Percentiles rank a stretch among this genome's conserved stretches.
phyloP scores from a whole-genome alignment of 129 eudicot genomes.

The Chrysanthemum lavandulifolium region DNA sequence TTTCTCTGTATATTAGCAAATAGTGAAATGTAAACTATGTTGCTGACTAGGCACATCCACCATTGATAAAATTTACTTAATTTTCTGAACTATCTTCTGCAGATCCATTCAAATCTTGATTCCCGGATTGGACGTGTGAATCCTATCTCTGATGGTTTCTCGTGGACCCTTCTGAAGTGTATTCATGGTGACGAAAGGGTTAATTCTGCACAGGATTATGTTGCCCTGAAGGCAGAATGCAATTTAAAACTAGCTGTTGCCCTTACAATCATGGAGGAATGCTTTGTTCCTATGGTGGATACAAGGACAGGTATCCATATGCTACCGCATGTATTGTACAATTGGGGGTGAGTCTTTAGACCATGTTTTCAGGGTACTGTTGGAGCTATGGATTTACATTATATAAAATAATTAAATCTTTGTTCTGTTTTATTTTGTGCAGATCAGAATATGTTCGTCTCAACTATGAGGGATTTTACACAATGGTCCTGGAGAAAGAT shows the following conservation, averaged over 20 bases:
- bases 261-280: conserved; percentile 93
- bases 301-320: conserved; percentile 91
- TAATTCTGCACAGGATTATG: conserved; percentile 51
- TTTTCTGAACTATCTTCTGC: conserved; percentile 22
- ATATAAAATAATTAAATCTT: not conserved
- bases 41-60: not conserved
- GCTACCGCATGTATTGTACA: conserved; percentile 90
- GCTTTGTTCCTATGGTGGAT: conserved; percentile 97
- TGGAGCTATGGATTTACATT: no score
- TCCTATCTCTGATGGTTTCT: conserved; percentile 56
- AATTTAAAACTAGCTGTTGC: conserved; percentile 94
- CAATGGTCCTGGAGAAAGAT: conserved; percentile 84
- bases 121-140: conserved; percentile 63
- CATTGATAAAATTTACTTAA: conserved; percentile 5
- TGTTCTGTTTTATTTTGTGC: conserved; percentile 27
- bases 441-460: conserved; percentile 86
- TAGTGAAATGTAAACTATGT: not conserved
- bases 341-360: conserved; percentile 70
- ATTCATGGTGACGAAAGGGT: conserved; percentile 77
- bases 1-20: no score
- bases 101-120: conserved; percentile 71
- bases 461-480: conserved; percentile 75
- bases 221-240: conserved; percentile 89
- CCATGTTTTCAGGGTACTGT: not conserved
- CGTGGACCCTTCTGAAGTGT: conserved; percentile 86